Evolutionary conservation across 495 filamentous ascomycete genomes (phyloP), one percentile per base, ranked within the genome.

Genomic region (Lophium mytilinum): DNA sequence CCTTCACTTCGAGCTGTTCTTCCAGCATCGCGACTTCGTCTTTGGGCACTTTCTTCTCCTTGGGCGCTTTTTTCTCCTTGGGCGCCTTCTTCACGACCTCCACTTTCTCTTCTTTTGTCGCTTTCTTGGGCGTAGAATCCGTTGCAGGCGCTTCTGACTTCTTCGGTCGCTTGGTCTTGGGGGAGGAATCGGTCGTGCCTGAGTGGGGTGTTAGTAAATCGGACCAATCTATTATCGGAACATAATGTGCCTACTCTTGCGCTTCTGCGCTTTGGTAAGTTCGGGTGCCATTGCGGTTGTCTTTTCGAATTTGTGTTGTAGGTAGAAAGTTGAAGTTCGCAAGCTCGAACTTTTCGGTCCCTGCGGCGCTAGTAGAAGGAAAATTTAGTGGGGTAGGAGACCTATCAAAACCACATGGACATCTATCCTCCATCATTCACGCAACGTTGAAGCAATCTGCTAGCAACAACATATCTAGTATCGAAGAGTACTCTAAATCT

Each of bases 251-350:
- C 52, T 76, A 87, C 87, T 79, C 76, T 88, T 90, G 67, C 83
- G 77, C 75, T 89, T 89, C 67, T 82, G 87, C 55, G 75, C 76
- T 58, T 83, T 84, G 56, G 79, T 76, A 14, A 56, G 48, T 66
- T 85, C 85, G 51, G 83, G 79, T 35, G 85, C 83, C 87, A 90
- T 90, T 72, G 64, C 74, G 48, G 45, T 14, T 43, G 56, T 35
- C 14, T 18, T 33, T 48, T 48, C 17, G 6, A 30, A 30, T 30
- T 30, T 30, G 24, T 30, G 24, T 30, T 30, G 24, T 2, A 30
- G 24, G 24, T 30, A 2, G 24, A 30, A 30, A 30, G 24, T 30
- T 30, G 24, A 30, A 6, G 24, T 30, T 30, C 24, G 24, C 2
- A 30, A 30, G 24, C 24, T 30, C 24, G 24, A 30, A 30, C 24